Percentiles rank a stretch among this genome's conserved stretches.
Evolutionary conservation across 2,329 filamentous ascomycete species (phyloP).

Genomic region (Lasiodiplodia gonubiensis): DNA sequence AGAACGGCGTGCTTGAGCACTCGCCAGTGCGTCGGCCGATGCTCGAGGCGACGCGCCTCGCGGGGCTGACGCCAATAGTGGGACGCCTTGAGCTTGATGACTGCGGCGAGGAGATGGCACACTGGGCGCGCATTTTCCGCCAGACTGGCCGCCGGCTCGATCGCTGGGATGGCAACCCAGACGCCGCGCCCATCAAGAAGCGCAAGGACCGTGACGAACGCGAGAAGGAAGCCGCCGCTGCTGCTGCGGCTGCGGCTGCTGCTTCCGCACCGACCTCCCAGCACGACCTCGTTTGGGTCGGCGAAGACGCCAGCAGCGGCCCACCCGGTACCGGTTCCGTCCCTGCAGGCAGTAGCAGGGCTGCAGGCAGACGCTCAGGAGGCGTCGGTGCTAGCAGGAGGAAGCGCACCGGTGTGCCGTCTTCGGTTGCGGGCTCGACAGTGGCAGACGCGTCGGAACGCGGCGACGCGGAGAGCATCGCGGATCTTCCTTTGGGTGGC

Average conservation of each 20-base stretch:
- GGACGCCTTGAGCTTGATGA: conserved; percentile 67
- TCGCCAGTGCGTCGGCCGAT: conserved; percentile 30
- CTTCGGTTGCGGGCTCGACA: conserved; percentile 5
- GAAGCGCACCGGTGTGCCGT: conserved; percentile 1
- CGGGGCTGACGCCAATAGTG: conserved; percentile 66
- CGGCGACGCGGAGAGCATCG: conserved; percentile 16
- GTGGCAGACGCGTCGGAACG: conserved; percentile 4
- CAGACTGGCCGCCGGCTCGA: conserved; percentile 68
- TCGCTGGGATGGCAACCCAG: conserved; percentile 63
- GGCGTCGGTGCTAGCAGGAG: conserved; percentile 9
- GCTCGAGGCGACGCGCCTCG: conserved; percentile 42
- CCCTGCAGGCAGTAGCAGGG: not conserved
- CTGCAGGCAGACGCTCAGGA: not conserved
- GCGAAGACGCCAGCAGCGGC: conserved; percentile 21
- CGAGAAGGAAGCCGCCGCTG: conserved; percentile 25
- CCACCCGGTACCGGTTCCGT: not conserved
- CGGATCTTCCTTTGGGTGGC: conserved; percentile 1
- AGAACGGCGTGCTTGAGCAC: conserved; percentile 36
- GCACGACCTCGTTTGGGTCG: conserved; percentile 28
- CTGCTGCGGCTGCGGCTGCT: not conserved
- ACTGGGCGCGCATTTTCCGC: conserved; percentile 70
- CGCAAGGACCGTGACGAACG: conserved; percentile 17
- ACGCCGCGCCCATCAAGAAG: conserved; percentile 23
- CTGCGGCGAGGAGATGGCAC: conserved; percentile 74
- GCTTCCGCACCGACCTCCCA: not conserved